Percentiles rank a stretch among this genome's conserved stretches.
These are phyloP conservation scores for Xylariaceae sp. DNA, from an alignment of 2,329 filamentous ascomycete species.

Conservation along the genomic window DNA sequence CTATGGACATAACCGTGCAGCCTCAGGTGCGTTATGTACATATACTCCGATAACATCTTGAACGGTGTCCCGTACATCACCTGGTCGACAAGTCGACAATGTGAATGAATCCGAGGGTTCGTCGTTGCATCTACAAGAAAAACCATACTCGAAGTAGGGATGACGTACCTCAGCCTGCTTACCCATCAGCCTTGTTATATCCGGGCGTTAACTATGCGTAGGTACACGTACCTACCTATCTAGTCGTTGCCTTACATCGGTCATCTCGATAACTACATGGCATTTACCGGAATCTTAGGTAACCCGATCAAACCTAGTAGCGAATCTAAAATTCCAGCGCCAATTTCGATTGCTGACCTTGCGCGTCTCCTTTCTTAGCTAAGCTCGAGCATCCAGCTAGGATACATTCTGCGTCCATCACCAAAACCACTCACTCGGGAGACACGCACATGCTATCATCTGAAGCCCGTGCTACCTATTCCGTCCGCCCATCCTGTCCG, in stretches of 20 bases:
- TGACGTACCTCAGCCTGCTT: too few relatives aligned
- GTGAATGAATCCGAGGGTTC: too few relatives aligned
- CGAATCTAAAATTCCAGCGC: constrained; percentile 2
- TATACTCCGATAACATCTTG: too few relatives aligned
- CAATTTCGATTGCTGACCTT: constrained; percentile 18
- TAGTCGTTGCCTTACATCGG: background rate
- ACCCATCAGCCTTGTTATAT: too few relatives aligned
- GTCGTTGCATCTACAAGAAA: too few relatives aligned
- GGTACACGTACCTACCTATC: too few relatives aligned
- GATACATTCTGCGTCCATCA: background rate
- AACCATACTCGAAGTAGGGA: too few relatives aligned
- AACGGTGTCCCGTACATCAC: too few relatives aligned
- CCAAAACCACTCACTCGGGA: background rate
- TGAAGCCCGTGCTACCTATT: background rate
- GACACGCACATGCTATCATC: constrained; percentile 4
- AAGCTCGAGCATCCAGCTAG: background rate
- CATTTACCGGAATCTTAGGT: background rate
- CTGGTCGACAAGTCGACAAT: too few relatives aligned
- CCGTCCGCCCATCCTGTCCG: background rate
- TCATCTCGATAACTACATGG: background rate
- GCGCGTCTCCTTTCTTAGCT: constrained; percentile 9
- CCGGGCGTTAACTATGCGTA: too few relatives aligned
- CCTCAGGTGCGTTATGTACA: too few relatives aligned
- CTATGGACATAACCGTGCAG: too few relatives aligned
- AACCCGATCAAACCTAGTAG: background rate